Evolutionary conservation across 495 filamentous ascomycete species (phyloP).

Genomic region (Ascobolus immersus): DNA sequence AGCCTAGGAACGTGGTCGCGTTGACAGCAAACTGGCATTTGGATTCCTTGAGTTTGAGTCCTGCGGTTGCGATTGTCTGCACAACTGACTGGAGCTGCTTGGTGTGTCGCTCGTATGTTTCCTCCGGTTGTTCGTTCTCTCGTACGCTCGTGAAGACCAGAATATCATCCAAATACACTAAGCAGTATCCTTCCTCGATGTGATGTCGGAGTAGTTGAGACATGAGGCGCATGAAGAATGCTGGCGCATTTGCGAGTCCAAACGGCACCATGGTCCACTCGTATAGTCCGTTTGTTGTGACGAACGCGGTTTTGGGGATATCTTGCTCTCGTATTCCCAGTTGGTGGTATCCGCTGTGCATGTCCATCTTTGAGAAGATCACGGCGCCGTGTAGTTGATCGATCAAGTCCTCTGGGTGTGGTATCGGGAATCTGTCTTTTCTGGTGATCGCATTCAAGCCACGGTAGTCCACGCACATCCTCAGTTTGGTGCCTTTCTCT

Average conservation of each 20-base stretch:
- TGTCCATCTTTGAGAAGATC: slow-evolving; percentile 3
- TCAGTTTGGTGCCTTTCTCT: too few relatives aligned
- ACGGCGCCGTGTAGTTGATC: slow-evolving; percentile 11
- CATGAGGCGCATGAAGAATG: slow-evolving; percentile 15
- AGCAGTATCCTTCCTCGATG: background rate
- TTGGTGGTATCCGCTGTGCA: slow-evolving; percentile 1
- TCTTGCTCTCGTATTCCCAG: slow-evolving; percentile 13
- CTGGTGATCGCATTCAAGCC: slow-evolving; percentile 20
- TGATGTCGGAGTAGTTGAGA: slow-evolving; percentile 11
- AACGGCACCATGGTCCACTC: slow-evolving; percentile 7
- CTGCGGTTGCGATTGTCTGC: too few relatives aligned
- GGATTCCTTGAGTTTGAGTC: too few relatives aligned
- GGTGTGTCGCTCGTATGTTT: too few relatives aligned
- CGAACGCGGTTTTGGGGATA: slow-evolving; percentile 17
- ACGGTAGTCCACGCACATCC: slow-evolving; percentile 23
- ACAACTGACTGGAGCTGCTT: too few relatives aligned
- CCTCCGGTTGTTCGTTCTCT: background rate
- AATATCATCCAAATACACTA: slow-evolving; percentile 2
- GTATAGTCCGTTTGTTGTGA: background rate
- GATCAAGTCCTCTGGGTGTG: slow-evolving; percentile 22
- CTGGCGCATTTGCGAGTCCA: slow-evolving; percentile 8
- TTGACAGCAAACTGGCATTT: too few relatives aligned
- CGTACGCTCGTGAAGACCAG: background rate
- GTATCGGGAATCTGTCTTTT: slow-evolving; percentile 23
- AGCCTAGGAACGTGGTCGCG: too few relatives aligned